A percentile compares a stretch with the other conserved stretches of the same genome.
Evolutionary conservation across 768 basidiomycete species (phyloP).

Genomic region (Mrakia hoshinonis): DNA sequence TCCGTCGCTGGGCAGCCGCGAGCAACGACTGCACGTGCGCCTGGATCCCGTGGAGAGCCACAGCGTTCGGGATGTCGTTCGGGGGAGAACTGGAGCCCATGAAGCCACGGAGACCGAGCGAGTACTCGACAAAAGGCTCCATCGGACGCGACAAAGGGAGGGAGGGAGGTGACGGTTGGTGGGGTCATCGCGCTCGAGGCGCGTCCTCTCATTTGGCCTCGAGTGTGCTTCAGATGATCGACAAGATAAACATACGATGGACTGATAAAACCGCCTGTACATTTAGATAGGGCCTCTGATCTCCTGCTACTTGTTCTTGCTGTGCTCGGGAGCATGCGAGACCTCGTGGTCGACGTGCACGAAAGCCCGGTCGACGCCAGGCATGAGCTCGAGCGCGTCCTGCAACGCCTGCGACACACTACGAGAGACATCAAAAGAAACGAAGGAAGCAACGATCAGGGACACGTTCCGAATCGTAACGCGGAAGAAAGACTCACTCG

Average conservation of each 20-base stretch:
- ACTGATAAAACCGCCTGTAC: too few species aligned
- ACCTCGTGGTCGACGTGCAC: conserved; percentile 39
- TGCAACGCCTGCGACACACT: conserved; percentile 37
- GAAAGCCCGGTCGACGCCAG: conserved; percentile 33
- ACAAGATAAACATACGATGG: too few species aligned
- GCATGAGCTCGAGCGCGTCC: conserved; percentile 39
- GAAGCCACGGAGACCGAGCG: background rate
- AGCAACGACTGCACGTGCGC: background rate
- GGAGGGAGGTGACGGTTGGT: background rate
- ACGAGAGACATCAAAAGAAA: too few species aligned
- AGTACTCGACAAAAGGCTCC: conserved; percentile 2
- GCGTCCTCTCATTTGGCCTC: too few species aligned
- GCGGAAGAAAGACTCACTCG: background rate
- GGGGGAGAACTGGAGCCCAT: background rate
- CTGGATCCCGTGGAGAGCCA: background rate
- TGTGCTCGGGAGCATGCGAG: conserved; percentile 32
- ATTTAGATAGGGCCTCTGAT: background rate
- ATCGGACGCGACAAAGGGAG: background rate
- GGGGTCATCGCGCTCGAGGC: background rate
- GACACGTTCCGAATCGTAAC: too few species aligned
- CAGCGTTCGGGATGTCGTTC: background rate
- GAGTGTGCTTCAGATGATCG: background rate
- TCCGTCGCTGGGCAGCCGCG: background rate
- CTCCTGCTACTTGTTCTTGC: background rate
- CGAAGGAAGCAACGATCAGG: conserved; percentile 33